Base-by-base conservation (phyloP, 2,329 filamentous ascomycete genomes). In the Arthrobotrys megalospora region DNA sequence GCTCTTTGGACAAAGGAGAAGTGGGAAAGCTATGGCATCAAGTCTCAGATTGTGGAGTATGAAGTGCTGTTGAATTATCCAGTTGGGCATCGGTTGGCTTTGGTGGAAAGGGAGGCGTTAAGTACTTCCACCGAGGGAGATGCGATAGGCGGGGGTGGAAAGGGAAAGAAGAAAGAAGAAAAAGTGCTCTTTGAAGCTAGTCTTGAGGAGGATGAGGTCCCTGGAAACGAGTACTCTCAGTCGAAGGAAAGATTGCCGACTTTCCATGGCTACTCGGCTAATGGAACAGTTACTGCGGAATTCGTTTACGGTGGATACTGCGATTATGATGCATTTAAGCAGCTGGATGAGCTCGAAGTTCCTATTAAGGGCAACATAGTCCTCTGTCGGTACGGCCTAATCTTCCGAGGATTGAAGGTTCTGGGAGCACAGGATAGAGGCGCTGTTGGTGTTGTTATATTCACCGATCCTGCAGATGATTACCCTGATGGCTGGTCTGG, bases 301-400 rank as follows among this genome's bases (percentile, higher is more conserved):
- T 85, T 98, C 52, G 89, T 99, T 0, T 99, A 97, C 83, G 95
- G 92, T 68, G 97, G 98, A 84, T 97, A 94, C 82, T 96, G 96
- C 12, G 92, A 93, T 48, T 88, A 90, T 62, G 90, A 92, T 45
- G 95, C 99, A 83, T 98, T 96, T 83, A 87, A 92, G 83, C 86
- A 85, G 65, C 85, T 99, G 34, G 86, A 88, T 73, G 90, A 94
- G 67, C 88, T 88, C 79, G 92, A 91, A 0, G 88, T 98, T 72
- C 88, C 92, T 16, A 88, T 93, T 0, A 88, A 91, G 60, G 94
- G 93, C 10, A 91, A 93, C 3, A 94, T 99, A 82, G 94, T 91
- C 0, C 6, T 78, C 2, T 78, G 75, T 36, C 67, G 75, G 7
- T 78, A 78, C 47, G 75, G 75, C 16, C 19, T 68, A 19, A 86